phyloP scores from a whole-genome alignment of 352 stramenopile species.

The Globisporangium camurandrum region DNA sequence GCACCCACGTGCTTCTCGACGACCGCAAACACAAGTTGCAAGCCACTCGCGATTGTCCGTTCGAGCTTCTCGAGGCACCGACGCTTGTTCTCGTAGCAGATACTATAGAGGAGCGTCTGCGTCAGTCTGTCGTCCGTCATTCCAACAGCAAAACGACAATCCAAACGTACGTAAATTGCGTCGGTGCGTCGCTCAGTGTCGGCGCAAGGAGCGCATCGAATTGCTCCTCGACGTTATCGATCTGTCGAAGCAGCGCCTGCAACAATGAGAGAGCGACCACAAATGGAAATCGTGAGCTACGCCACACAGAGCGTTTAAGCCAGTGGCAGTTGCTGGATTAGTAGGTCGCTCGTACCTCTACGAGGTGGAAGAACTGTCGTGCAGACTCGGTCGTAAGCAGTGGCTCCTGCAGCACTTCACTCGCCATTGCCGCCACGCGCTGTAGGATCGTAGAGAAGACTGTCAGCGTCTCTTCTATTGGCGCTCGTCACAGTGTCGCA shows the following conservation, averaged over 20 bases:
- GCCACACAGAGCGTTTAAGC: neutral
- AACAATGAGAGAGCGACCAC: slow-evolving; percentile 5
- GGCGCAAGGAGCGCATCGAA: slow-evolving; percentile 40
- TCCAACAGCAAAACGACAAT: neutral
- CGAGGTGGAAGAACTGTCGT: slow-evolving; percentile 54
- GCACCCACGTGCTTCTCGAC: slow-evolving; percentile 48
- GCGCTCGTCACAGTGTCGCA: neutral
- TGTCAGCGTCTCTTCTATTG: neutral
- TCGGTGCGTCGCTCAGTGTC: slow-evolving; percentile 36
- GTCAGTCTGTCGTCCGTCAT: neutral
- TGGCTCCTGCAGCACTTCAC: slow-evolving; percentile 61
- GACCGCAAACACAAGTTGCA: slow-evolving; percentile 53
- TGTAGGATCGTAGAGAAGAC: slow-evolving; percentile 9
- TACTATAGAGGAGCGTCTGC: slow-evolving; percentile 20
- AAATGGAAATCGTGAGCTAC: no score
- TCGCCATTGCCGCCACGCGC: slow-evolving; percentile 46
- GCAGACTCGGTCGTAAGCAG: slow-evolving; percentile 50
- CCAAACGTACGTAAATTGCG: slow-evolving; percentile 55
- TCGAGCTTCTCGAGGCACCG: slow-evolving; percentile 65
- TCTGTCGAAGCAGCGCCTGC: slow-evolving; percentile 47
- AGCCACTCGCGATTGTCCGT: slow-evolving; percentile 26
- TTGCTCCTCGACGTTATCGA: slow-evolving; percentile 55
- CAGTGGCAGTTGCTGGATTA: no score
- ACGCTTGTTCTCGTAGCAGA: slow-evolving; percentile 72
- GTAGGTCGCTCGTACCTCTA: slow-evolving; percentile 50